Evolutionary conservation across 2,329 filamentous ascomycete genomes (phyloP), one percentile per base, ranked within the genome.

Genomic region (Ophiostoma triangulosporum): DNA sequence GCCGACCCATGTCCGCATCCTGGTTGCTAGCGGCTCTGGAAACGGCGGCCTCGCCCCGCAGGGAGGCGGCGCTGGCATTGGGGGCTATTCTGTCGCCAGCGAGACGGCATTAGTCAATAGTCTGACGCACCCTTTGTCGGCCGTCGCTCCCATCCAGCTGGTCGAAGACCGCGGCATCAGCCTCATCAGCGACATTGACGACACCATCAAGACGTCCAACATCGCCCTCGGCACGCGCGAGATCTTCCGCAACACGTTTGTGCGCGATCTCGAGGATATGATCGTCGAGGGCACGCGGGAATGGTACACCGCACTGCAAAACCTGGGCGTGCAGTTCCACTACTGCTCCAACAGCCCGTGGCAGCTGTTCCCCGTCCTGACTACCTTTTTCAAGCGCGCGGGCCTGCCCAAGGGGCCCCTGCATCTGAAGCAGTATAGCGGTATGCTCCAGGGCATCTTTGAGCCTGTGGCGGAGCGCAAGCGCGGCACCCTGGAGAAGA

Each of bases 311-410:
- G 74, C 74, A 20, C 75, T 98, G 69, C 77, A 85, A 36, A 74
- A 81, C 20, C 80, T 91, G 70, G 89, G 90, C 17, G 91, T 97
- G 24, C 80, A 83, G 61, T 77, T 98, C 51, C 94, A 98, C 65
- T 98, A 98, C 66, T 94, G 95, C 59, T 98, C 93, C n/a, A 98
- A 98, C 68, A 95, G 91, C 50, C 93, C 93, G 0, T 98, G 94
- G 94, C 94, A 98, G 65, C 76, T 98, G 6, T 98, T 88, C 62
- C 93, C 93, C 0, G 81, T 97, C 2, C 72, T 98, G 11, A 84
- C 87, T 5, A 88, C 80, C 52, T 98, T 86, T 65, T 95, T 97
- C 66, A 81, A 83, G 59, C 69, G 84, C 38, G 86, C 86, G 6
- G 86, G 86, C 1, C 71, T 98, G 1, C 93, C 93, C 0, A 79